phyloP scores from a whole-genome alignment of 1,284 basidiomycete genomes.

The Ceratobasidium sp. region DNA sequence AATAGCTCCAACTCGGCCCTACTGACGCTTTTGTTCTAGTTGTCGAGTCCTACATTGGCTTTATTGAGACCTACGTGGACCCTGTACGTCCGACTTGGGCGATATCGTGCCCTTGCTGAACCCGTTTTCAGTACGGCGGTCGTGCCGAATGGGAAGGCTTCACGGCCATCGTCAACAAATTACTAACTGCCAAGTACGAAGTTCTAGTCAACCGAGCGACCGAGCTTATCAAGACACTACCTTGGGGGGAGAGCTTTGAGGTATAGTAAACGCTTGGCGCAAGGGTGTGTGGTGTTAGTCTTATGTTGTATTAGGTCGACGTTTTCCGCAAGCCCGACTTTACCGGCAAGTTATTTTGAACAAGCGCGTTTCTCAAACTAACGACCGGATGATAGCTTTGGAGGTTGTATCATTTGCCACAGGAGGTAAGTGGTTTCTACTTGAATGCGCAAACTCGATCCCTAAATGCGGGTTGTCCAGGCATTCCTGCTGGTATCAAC shows the following conservation, averaged over 20 bases:
- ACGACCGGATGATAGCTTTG: slow-evolving; percentile 57
- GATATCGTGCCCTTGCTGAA: neutral
- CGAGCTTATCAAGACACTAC: slow-evolving; percentile 78
- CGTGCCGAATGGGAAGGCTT: slow-evolving; percentile 90
- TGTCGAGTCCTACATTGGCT: slow-evolving; percentile 87
- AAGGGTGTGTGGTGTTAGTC: neutral
- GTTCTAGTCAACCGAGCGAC: slow-evolving; percentile 77
- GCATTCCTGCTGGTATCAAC: slow-evolving; percentile 86
- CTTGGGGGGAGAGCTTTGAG: slow-evolving; percentile 86
- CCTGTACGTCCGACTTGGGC: slow-evolving; percentile 64
- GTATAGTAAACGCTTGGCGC: slow-evolving; percentile 61
- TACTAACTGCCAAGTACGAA: slow-evolving; percentile 82
- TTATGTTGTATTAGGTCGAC: slow-evolving; percentile 64
- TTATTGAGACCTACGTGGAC: slow-evolving; percentile 79
- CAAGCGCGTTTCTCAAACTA: slow-evolving; percentile 23
- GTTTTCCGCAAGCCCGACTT: slow-evolving; percentile 87
- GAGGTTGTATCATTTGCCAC: slow-evolving; percentile 84
- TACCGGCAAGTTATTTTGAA: slow-evolving; percentile 61
- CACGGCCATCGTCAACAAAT: slow-evolving; percentile 87
- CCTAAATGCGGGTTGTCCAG: slow-evolving; percentile 53
- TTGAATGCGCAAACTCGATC: neutral
- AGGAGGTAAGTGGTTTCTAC: slow-evolving; percentile 63
- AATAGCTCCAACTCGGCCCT: neutral
- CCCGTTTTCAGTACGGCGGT: slow-evolving; percentile 49
- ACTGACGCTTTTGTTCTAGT: slow-evolving; percentile 54